A percentile compares a stretch with the other conserved stretches of the same genome.
phyloP scores from a whole-genome alignment of 176 grass and related monocot genomes.

The Oryza glaberrima region DNA sequence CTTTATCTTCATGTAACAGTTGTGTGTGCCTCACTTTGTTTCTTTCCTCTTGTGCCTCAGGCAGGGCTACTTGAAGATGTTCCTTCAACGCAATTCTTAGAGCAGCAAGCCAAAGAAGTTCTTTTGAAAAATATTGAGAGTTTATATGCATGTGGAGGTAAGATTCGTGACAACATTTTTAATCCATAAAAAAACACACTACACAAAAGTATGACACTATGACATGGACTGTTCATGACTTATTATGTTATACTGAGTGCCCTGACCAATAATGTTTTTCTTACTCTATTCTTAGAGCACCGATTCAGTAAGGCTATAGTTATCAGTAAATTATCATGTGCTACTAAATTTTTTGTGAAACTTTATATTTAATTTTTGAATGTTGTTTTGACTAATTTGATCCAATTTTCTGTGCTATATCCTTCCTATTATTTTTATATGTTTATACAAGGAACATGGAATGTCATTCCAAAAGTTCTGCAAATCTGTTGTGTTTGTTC shows the following conservation, averaged over 20 bases:
- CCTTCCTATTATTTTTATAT: background rate
- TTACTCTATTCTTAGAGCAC: background rate
- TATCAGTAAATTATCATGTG: background rate
- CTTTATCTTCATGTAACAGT: constrained; percentile 26
- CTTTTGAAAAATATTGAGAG: constrained; percentile 86
- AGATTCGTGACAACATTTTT: background rate
- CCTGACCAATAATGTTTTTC: background rate
- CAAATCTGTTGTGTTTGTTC: background rate
- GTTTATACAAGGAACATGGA: background rate
- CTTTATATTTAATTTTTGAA: background rate
- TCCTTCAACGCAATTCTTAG: constrained; percentile 73
- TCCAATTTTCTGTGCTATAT: background rate
- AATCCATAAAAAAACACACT: background rate
- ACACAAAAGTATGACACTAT: constrained; percentile 27
- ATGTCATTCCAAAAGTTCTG: background rate
- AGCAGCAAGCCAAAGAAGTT: constrained; percentile 72
- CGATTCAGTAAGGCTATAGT: background rate
- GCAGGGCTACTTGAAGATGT: constrained; percentile 70
- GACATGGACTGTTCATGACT: background rate
- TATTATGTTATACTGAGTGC: background rate
- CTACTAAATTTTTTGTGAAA: background rate
- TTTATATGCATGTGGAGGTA: constrained; percentile 91
- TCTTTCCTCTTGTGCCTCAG: constrained; percentile 49
- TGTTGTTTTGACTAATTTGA: background rate
- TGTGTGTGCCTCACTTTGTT: constrained; percentile 11